A percentile compares a stretch with the other conserved stretches of the same genome.
Evolutionary conservation across 129 eudicot species (phyloP).

Genomic region (Smallanthus sonchifolius): DNA sequence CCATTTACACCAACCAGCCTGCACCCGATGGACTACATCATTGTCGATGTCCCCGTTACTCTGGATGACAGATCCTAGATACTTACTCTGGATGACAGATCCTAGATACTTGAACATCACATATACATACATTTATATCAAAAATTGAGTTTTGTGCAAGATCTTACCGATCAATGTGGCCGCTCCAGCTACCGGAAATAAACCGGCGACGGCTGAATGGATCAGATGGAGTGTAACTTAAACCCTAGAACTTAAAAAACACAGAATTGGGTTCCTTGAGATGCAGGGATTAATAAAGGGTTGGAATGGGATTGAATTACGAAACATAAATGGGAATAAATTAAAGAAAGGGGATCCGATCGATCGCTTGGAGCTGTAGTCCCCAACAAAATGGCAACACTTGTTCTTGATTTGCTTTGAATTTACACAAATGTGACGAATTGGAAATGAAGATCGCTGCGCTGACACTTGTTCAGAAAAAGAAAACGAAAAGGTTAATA

Average conservation of each 20-base stretch:
- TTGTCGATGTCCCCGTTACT: too few species aligned
- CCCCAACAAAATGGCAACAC: slow-evolving; percentile 4
- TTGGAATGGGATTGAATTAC: background rate
- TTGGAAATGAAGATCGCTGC: background rate
- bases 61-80: too few species aligned
- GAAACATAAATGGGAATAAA: background rate
- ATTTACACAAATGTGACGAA: background rate
- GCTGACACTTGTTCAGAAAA: background rate
- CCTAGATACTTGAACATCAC: too few species aligned
- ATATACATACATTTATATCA: too few species aligned
- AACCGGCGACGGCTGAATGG: background rate
- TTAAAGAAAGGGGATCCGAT: background rate
- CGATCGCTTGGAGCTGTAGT: background rate
- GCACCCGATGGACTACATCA: too few species aligned
- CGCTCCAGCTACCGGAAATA: background rate
- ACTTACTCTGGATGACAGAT: too few species aligned
- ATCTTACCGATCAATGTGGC: background rate
- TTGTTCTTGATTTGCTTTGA: slow-evolving; percentile 6
- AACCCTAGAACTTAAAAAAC: background rate
- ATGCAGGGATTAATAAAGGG: background rate
- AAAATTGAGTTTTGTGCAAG: too few species aligned
- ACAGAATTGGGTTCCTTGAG: background rate
- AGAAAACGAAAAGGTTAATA: background rate
- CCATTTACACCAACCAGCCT: too few species aligned
- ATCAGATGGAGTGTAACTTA: background rate